Base-by-base conservation (phyloP, 108 stramenopile genomes). In the Pseudonitzschia multiseries region DNA sequence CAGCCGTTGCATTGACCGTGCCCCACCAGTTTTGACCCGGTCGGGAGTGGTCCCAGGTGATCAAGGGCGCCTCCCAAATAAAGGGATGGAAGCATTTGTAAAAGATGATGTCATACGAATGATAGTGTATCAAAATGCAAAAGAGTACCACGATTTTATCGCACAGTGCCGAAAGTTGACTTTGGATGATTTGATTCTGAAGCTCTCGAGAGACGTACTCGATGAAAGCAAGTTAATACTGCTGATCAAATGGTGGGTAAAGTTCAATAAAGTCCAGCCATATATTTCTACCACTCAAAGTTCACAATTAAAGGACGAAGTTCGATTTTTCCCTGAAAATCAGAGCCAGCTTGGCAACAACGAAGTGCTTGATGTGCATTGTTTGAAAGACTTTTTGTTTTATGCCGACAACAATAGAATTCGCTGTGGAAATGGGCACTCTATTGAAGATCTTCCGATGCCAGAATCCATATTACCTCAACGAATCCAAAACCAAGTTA, bases 231-330 rank as follows among this genome's bases (percentile, higher is more conserved):
- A 76, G 67, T 29, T 86, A 27, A 62, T 90, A 22, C 75, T 81
- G 17, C 61, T 93, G 10, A 44, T 90, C 29, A 85, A 87, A 53
- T 93, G 92, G 92, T 90, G 87, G 84, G 80, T 79, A 8, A 81
- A 84, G 56, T 87, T 76, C 68, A 75, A 69, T 28, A 80, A 79
- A 66, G 69, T 82, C 46, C 64, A 89, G 43, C 33, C 62, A 0
- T 36, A 59, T 74, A 56, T 65, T 74, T 52, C 67, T 44, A 59
- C 65, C 4, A n/a, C 41, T 22, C 73, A 79, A 28, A 75, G 83
- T 44, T 15, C 68, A 24, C 28, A 62, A 21, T 41, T 91, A 33
- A 87, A 88, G 56, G 88, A 89, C 27, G 53, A 40, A 14, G 77
- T 89, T 63, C 64, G 76, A 53, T 88, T 78, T 59, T 74, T 70